Percentiles rank a stretch among this genome's conserved stretches.
Conservation (phyloP, 345 rosid genomes). For the Bretschneidera sinensis region DNA sequence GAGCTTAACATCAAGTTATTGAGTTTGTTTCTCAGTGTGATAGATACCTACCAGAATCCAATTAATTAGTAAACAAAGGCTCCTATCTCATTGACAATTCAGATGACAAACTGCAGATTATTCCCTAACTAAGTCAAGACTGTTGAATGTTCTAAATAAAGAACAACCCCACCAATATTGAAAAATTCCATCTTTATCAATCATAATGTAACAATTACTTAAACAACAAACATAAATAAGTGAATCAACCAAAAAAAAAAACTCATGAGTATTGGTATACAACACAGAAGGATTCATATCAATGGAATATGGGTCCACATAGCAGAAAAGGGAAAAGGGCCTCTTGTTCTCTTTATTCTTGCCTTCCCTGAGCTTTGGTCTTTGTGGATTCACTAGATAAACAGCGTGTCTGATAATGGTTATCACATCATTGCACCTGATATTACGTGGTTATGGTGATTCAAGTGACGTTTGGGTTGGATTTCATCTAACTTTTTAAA, state of each 20-base stretch:
- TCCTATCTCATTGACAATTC: too few relatives aligned
- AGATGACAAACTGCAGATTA: too few relatives aligned
- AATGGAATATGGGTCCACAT: constrained; percentile 29
- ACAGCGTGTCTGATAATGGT: constrained; percentile 20
- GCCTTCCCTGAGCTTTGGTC: constrained; percentile 36
- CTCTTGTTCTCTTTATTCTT: constrained; percentile 31
- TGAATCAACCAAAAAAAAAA: too few relatives aligned
- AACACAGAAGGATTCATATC: constrained; percentile 14
- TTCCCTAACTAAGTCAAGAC: not conserved
- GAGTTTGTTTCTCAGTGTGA: too few relatives aligned
- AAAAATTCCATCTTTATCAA: too few relatives aligned
- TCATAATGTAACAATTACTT: too few relatives aligned
- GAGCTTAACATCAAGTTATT: too few relatives aligned
- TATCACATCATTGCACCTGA: constrained; percentile 30
- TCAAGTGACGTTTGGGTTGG: too few relatives aligned
- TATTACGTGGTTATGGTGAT: constrained; percentile 32
- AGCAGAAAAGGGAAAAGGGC: constrained; percentile 28
- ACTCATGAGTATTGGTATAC: constrained; percentile 7
- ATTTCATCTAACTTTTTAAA: too few relatives aligned
- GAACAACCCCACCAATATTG: not conserved
- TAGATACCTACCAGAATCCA: too few relatives aligned
- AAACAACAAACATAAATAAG: too few relatives aligned
- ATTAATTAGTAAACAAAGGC: too few relatives aligned
- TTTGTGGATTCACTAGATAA: constrained; percentile 31
- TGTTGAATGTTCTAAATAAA: not conserved